Conservation (phyloP, 306 rosid genomes). For the Lablab purpureus region DNA sequence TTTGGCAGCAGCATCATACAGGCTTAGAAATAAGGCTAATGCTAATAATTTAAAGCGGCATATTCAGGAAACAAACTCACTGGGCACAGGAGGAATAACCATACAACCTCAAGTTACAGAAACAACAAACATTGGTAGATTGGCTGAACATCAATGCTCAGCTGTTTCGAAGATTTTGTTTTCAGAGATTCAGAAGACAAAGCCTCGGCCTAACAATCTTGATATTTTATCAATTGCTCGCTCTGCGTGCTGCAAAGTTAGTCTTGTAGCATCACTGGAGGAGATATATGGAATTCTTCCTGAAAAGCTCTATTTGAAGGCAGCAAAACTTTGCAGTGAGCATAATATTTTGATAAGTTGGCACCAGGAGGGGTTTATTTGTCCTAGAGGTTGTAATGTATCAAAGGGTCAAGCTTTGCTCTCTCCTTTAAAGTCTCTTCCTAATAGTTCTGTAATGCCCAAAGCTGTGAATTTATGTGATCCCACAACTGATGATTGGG, state of each 20-base stretch:
- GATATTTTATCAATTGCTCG: slow-evolving; percentile 80
- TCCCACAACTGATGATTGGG: slow-evolving; percentile 65
- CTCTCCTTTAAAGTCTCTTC: slow-evolving; percentile 68
- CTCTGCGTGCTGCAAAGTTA: slow-evolving; percentile 83
- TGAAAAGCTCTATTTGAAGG: slow-evolving; percentile 80
- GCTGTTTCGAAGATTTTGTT: slow-evolving; percentile 84
- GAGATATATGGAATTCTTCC: slow-evolving; percentile 82
- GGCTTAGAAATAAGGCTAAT: slow-evolving; percentile 83
- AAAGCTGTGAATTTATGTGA: slow-evolving; percentile 48
- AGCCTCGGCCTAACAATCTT: slow-evolving; percentile 76
- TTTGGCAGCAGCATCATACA: slow-evolving; percentile 78
- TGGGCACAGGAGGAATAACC: slow-evolving; percentile 55
- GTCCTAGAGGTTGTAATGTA: slow-evolving; percentile 76
- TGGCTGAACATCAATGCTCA: slow-evolving; percentile 78
- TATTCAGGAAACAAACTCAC: slow-evolving; percentile 75
- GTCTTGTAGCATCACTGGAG: slow-evolving; percentile 71
- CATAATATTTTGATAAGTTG: slow-evolving; percentile 64
- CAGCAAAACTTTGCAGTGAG: slow-evolving; percentile 94
- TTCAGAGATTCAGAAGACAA: slow-evolving; percentile 86
- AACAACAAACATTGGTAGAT: slow-evolving; percentile 59
- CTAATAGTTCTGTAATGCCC: slow-evolving; percentile 49
- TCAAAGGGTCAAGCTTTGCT: slow-evolving; percentile 59
- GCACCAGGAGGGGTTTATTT: slow-evolving; percentile 83
- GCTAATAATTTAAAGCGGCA: slow-evolving; percentile 73
- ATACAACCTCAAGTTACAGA: slow-evolving; percentile 60